phyloP scores from a whole-genome alignment of 2,329 filamentous ascomycete species.

The Exutisphaerella laricina region DNA sequence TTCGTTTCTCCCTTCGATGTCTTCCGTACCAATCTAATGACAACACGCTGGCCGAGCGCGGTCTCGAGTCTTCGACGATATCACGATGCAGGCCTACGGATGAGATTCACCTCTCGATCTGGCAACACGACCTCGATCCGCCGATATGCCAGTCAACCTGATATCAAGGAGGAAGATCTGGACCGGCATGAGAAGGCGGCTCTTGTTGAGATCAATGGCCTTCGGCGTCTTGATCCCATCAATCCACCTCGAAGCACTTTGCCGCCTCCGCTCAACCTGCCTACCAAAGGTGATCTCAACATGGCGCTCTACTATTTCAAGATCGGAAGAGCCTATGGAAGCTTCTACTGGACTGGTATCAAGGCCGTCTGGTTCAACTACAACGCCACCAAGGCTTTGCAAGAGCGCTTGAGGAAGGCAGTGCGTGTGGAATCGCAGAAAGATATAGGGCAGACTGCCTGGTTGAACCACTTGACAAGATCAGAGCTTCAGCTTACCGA shows the following conservation, averaged over 20 bases:
- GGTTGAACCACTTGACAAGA: slow-evolving; percentile 46
- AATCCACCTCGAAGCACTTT: slow-evolving; percentile 71
- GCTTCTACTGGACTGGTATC: slow-evolving; percentile 84
- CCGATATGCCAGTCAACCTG: slow-evolving; percentile 5
- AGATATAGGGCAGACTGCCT: background rate
- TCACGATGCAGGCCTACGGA: slow-evolving; percentile 12
- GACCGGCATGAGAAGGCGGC: slow-evolving; percentile 19
- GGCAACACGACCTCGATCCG: slow-evolving; percentile 4
- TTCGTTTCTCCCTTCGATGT: background rate
- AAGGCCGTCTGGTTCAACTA: slow-evolving; percentile 67
- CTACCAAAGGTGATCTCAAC: slow-evolving; percentile 47
- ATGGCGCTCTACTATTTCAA: slow-evolving; percentile 51
- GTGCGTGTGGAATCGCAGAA: background rate
- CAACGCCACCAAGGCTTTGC: slow-evolving; percentile 40
- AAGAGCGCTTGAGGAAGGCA: slow-evolving; percentile 40
- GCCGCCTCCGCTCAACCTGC: slow-evolving; percentile 63
- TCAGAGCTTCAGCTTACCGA: slow-evolving; percentile 64
- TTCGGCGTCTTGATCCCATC: slow-evolving; percentile 46
- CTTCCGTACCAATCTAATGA: slow-evolving; percentile 33
- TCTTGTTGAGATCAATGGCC: slow-evolving; percentile 13
- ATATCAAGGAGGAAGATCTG: slow-evolving; percentile 8
- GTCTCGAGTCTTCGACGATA: slow-evolving; percentile 21
- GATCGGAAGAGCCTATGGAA: slow-evolving; percentile 67
- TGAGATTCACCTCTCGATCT: background rate
- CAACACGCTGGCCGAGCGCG: slow-evolving; percentile 28